Base-by-base conservation (phyloP, 2,329 filamentous ascomycete genomes). In the Trichoderma guizhouense region DNA sequence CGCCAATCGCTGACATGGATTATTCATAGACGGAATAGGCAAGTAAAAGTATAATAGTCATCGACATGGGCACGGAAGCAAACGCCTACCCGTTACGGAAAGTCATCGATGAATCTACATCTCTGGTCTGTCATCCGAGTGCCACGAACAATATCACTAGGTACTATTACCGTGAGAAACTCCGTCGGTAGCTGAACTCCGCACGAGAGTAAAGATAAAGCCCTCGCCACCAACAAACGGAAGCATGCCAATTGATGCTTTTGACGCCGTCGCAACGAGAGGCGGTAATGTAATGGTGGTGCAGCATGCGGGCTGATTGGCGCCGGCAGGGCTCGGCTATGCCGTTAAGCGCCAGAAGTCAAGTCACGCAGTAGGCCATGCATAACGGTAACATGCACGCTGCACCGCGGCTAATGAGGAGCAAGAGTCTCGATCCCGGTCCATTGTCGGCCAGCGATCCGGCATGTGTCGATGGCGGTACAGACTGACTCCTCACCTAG, bases 341-440 rank as follows among this genome's bases (percentile, higher is more conserved):
- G 53, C 65, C n/a, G 34, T 68, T 68, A 68, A 68, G 65, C 65
- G 65, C 65, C 65, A 30, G 65, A 47, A 12, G 24, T 24, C 36
- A 68, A 24, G 53, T 39, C 65, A 68, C 64, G 51, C 64, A 58
- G 24, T 30, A 21, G n/a, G 47, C 32, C 64, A 30, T 58, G 64
- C 64, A 58, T 67, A 53, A 24, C 47, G 21, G 63, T 18, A 26
- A 51, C 63, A 53, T 34, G 26, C 47, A 65, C 21, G 62, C 21
- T 51, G 62, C 62, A 34, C 30, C 62, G 62, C 62, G 62, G 62
- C 62, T 65, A 47, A 47, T 47, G 39, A 28, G 47, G 11, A 53
- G 6, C n/a, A 30, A 15, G 26, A 57, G 53, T 30, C 34, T 43
- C 60, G 58, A 36, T 34, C 30, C 58, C 58, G 30, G 30, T n/a